Evolutionary conservation across 768 basidiomycete genomes (phyloP), one percentile per base, ranked within the genome.

Genomic region (Boletus vinaceobasis): DNA sequence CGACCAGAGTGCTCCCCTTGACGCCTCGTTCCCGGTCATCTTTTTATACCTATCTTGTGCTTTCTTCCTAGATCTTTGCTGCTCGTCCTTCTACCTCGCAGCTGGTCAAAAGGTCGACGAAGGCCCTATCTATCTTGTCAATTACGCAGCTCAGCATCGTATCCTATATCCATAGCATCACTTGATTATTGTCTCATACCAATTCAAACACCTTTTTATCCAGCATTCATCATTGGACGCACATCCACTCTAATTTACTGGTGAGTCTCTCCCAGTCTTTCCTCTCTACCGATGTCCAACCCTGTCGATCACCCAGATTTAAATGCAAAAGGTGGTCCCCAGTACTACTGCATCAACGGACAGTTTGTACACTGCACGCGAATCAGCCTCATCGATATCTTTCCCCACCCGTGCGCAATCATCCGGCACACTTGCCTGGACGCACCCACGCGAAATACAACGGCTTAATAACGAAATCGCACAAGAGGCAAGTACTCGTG

Each of bases 271-370:
- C 50, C 48, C 52, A 52, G 49, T 58, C 55, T 61, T 54, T 49
- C 15, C 38, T 36, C 23, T 54, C 21, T 56, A 26, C 42, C 38
- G 10, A 53, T 47, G 32, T 67, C 64, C 61, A 69, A 64, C 66
- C 61, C 59, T 14, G 33, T 38, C 44, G 60, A 65, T 64, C 60
- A 59, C 29, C 63, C 65, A 75, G 70, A 74, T 80, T 82, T 81
- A 80, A 80, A 87, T 87, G 85, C 82, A 81, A 80, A 79, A 81
- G 75, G 78, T 80, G 78, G 82, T 85, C 74, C 79, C 82, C 78
- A 73, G 80, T 65, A 67, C 76, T 75, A 75, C 80, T 59, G 75
- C 74, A 67, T 52, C 71, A 55, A 60, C 57, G 55, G 59, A 70
- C 69, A 70, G 57, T 67, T 44, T 66, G 67, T 71, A 71, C 61